Evolutionary conservation across 2,329 filamentous ascomycete genomes (phyloP).

Genomic region (Podosphaera aphanis): DNA sequence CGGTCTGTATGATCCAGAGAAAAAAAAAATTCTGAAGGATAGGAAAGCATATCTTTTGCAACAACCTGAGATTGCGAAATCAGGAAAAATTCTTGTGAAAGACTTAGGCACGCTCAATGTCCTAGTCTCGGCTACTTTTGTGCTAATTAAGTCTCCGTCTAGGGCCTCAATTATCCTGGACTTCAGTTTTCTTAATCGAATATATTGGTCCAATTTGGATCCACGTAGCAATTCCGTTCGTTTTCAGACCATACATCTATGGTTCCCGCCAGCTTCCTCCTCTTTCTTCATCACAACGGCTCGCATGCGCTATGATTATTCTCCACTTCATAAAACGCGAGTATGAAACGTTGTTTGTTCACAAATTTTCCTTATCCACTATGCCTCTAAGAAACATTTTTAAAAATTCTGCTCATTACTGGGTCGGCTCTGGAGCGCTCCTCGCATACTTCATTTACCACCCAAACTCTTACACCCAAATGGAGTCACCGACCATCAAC

Average conservation of each 20-base stretch:
- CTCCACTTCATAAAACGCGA: slow-evolving; percentile 89
- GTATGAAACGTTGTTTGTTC: slow-evolving; percentile 77
- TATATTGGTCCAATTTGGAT: slow-evolving; percentile 82
- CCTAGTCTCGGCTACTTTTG: neutral
- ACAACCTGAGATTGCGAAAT: slow-evolving; percentile 24
- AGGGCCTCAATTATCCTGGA: slow-evolving; percentile 83
- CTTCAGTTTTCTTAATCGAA: slow-evolving; percentile 83
- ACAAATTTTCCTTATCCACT: slow-evolving; percentile 82
- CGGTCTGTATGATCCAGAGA: slow-evolving; percentile 34
- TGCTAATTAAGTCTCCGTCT: slow-evolving; percentile 2
- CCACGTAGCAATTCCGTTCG: slow-evolving; percentile 49
- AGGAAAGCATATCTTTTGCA: slow-evolving; percentile 28
- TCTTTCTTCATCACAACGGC: slow-evolving; percentile 44
- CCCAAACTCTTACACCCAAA: slow-evolving; percentile 44
- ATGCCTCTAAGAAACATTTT: slow-evolving; percentile 84
- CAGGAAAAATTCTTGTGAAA: slow-evolving; percentile 56
- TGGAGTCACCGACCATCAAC: slow-evolving; percentile 15
- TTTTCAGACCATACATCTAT: slow-evolving; percentile 51
- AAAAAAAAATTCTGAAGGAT: slow-evolving; percentile 40
- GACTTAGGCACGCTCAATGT: slow-evolving; percentile 47
- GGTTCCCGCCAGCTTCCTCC: slow-evolving; percentile 23
- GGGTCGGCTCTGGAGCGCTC: slow-evolving; percentile 57
- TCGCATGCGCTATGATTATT: slow-evolving; percentile 50
- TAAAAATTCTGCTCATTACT: slow-evolving; percentile 92
- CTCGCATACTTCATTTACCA: slow-evolving; percentile 71